phyloP scores from a whole-genome alignment of 495 filamentous ascomycete species.

The Penicillium desertorum region DNA sequence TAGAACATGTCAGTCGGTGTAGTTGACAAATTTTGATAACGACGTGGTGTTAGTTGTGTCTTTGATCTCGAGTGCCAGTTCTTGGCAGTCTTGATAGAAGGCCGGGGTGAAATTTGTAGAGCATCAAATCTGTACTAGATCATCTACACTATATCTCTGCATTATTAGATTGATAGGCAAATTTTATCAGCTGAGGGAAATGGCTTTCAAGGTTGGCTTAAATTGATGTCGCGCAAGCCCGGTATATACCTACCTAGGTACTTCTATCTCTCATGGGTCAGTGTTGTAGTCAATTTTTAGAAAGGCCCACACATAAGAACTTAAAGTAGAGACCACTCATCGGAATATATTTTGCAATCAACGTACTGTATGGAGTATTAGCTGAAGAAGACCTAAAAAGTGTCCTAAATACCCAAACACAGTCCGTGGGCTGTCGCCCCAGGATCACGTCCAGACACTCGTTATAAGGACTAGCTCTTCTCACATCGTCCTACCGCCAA shows the following conservation, averaged over 20 bases:
- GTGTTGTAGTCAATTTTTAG: not conserved
- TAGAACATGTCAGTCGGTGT: not conserved
- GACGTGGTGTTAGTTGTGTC: conserved; percentile 11
- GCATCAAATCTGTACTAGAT: not conserved
- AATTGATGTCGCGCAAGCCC: not conserved
- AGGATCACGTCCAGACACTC: not conserved
- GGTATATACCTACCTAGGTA: not conserved
- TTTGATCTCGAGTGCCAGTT: not conserved
- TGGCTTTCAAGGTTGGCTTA: not conserved
- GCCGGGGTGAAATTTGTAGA: not conserved
- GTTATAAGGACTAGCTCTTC: not conserved
- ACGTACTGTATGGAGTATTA: not conserved
- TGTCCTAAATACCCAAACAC: not conserved
- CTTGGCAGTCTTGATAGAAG: not conserved
- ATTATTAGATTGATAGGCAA: not conserved
- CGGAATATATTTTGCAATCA: not conserved
- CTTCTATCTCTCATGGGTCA: not conserved
- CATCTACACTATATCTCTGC: not conserved
- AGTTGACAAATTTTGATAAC: not conserved
- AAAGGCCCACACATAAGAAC: not conserved
- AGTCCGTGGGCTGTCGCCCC: not conserved
- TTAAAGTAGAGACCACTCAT: not conserved
- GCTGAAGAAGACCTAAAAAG: not conserved
- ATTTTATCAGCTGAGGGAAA: not conserved
- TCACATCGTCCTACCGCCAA: not conserved